Evolutionary conservation across 2,329 filamentous ascomycete species (phyloP).

Genomic region (Fusarium nodosum): DNA sequence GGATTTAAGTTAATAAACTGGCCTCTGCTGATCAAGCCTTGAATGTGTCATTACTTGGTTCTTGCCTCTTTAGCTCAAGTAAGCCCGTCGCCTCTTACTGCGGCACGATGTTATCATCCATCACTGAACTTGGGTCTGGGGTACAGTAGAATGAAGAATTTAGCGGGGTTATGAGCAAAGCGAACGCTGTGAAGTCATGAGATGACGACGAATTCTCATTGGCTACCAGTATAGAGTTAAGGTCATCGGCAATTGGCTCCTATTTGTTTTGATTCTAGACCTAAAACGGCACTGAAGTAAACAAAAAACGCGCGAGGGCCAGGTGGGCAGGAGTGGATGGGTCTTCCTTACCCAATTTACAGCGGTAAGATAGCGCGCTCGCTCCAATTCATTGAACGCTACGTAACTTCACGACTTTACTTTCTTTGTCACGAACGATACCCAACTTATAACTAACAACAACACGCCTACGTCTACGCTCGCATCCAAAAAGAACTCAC

Average conservation of each 20-base stretch:
- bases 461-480: slow-evolving; percentile 27
- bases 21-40: slow-evolving; percentile 38
- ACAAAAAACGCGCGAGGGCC: slow-evolving; percentile 55
- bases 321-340: slow-evolving; percentile 31
- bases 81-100: slow-evolving; percentile 36
- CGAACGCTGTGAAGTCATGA: slow-evolving; percentile 24
- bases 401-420: slow-evolving; percentile 35
- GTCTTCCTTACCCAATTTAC: slow-evolving; percentile 36
- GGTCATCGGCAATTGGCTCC: slow-evolving; percentile 32
- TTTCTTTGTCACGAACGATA: slow-evolving; percentile 42
- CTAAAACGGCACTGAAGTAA: slow-evolving; percentile 58
- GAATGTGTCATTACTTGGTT: slow-evolving; percentile 40
- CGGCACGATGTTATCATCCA: slow-evolving; percentile 43
- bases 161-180: slow-evolving; percentile 39
- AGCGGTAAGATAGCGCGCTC: slow-evolving; percentile 44
- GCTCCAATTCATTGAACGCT: slow-evolving; percentile 38
- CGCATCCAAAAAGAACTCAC: slow-evolving; percentile 6
- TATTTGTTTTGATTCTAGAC: slow-evolving; percentile 52
- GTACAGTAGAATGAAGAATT: slow-evolving; percentile 14
- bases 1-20: slow-evolving; percentile 1
- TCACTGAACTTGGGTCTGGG: slow-evolving; percentile 29
- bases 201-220: slow-evolving; percentile 1
- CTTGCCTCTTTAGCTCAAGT: slow-evolving; percentile 26
- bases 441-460: slow-evolving; percentile 39
- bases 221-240: neutral